phyloP scores from a whole-genome alignment of 441 rosid genomes.

The Populus tomentosa region DNA sequence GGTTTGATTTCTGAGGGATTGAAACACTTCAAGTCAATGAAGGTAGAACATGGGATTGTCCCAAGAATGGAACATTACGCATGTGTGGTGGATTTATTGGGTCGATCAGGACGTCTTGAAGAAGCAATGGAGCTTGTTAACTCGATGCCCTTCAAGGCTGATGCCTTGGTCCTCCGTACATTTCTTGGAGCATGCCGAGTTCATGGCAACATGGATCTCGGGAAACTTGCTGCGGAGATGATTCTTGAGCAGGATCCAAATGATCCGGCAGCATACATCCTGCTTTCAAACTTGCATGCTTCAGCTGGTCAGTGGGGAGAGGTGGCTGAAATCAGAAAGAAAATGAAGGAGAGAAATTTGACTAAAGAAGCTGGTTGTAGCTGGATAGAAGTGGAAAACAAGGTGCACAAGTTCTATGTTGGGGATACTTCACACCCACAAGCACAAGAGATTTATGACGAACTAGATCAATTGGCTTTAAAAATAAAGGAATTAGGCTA shows the following conservation, averaged over 20 bases:
- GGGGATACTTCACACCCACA: slow-evolving; percentile 52
- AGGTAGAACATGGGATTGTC: slow-evolving; percentile 36
- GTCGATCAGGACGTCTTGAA: slow-evolving; percentile 45
- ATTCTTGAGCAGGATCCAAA: slow-evolving; percentile 44
- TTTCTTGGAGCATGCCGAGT: slow-evolving; percentile 64
- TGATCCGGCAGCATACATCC: slow-evolving; percentile 56
- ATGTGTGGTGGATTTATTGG: slow-evolving; percentile 67
- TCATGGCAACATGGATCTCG: slow-evolving; percentile 44
- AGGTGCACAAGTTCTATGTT: slow-evolving; percentile 48
- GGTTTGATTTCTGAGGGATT: slow-evolving; percentile 58
- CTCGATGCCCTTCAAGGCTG: slow-evolving; percentile 41
- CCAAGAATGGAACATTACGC: slow-evolving; percentile 64
- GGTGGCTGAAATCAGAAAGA: slow-evolving; percentile 42
- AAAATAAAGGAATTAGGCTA: slow-evolving; percentile 47
- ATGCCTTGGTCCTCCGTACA: slow-evolving; percentile 52
- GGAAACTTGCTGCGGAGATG: slow-evolving; percentile 47
- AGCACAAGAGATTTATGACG: slow-evolving; percentile 30
- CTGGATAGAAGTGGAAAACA: slow-evolving; percentile 61
- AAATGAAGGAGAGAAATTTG: slow-evolving; percentile 51
- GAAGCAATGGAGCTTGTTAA: slow-evolving; percentile 49
- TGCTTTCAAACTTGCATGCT: slow-evolving; percentile 55
- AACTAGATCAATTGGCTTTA: slow-evolving; percentile 31
- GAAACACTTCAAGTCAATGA: slow-evolving; percentile 51
- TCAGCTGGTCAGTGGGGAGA: slow-evolving; percentile 53
- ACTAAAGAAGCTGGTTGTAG: slow-evolving; percentile 68